Evolutionary conservation across 805 yeast genomes (phyloP), one percentile per base, ranked within the genome.

Genomic region (Pichia scutulata): DNA sequence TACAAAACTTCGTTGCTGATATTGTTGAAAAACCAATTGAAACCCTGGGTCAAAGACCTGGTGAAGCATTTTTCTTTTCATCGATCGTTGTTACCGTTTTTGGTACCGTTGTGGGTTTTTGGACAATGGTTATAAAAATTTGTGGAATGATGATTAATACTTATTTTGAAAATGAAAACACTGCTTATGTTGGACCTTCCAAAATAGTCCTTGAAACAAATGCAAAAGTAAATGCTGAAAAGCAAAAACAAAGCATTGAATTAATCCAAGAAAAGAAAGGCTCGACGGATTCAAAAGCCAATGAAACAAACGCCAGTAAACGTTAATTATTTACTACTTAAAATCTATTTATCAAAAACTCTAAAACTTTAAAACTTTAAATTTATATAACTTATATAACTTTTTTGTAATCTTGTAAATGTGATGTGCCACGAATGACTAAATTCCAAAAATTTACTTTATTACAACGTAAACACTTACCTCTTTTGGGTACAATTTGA

Each of bases 1-100:
- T 54, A 26, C 46, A 50, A 41, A 33, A 39, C 30, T 66, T 55
- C 56, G 58, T 74, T 54, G 55, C 52, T 25, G 76, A 71, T 22
- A 70, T 80, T 57, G 53, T 68, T 40, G 57, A 54, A 7, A 72
- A 72, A 49, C 87, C 87, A 24, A 51, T 72, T 18, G 58, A 57
- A 14, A 71, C 79, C 1, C 56, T 81, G 24, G 53, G 67, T 25
- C 61, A 65, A 22, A 70, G 76, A 54, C 85, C 85, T 2, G 64
- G 72, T 41, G 80, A 76, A 56, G 78, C 78, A 45, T 67, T 76
- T 18, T 60, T 73, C 30, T 80, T 77, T 58, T 68, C 77, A 25
- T 67, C 72, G 16, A 65, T 69, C 18, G 63, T 75, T 41, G 64
- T 78, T 18, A 53, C 71, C 16, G 49, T 66, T 2, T 65, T 77